Evolutionary conservation across 2,329 filamentous ascomycete genomes (phyloP).

Genomic region (Xylariaceae sp.): DNA sequence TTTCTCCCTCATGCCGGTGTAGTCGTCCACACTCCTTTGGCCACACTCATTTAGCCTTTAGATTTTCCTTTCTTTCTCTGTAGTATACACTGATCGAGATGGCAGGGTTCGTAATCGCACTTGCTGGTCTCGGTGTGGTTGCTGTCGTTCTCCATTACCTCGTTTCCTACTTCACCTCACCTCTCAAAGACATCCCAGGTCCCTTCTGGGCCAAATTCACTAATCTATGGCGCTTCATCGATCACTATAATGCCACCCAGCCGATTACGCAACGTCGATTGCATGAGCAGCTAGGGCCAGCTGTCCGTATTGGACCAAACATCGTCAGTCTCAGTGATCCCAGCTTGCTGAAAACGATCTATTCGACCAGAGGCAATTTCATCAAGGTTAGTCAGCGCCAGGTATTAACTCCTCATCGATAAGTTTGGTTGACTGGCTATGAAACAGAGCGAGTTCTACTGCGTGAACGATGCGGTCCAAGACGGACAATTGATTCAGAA

Average conservation of each 20-base stretch:
- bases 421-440: no score
- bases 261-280: conserved; percentile 17
- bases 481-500: conserved; percentile 20
- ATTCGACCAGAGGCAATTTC: conserved; percentile 39
- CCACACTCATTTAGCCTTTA: no score
- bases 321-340: conserved; percentile 42
- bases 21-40: no score
- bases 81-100: neutral
- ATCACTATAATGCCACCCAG: neutral
- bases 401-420: no score
- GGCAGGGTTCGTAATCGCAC: neutral
- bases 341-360: conserved; percentile 41
- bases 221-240: conserved; percentile 36
- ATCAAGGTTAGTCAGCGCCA: conserved; percentile 26
- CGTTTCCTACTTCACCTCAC: neutral
- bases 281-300: conserved; percentile 43
- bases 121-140: neutral
- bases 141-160: neutral
- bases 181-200: neutral
- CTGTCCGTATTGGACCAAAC: conserved; percentile 46
- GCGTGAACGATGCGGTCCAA: conserved; percentile 25
- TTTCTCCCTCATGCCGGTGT: no score
- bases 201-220: conserved; percentile 28
- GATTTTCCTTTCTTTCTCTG: no score
- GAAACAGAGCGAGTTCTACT: conserved; percentile 11